phyloP scores from a whole-genome alignment of 2,329 filamentous ascomycete genomes.

The Aspergillus fischeri region DNA sequence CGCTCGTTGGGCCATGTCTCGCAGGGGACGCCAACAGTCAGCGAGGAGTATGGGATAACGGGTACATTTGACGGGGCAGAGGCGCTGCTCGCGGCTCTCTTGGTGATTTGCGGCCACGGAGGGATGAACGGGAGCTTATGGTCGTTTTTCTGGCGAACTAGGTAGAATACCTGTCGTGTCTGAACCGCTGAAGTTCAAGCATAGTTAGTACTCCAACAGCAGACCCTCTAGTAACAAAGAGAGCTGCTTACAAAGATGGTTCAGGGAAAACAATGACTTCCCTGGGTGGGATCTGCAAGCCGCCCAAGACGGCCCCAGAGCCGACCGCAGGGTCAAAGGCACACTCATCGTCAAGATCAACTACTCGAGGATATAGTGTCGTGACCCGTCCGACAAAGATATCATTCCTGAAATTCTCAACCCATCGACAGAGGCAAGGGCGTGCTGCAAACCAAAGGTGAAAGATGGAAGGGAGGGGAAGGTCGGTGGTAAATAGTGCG shows the following conservation, averaged over 20 bases:
- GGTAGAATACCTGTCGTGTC: slow-evolving; percentile 9
- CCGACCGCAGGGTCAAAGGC: slow-evolving; percentile 22
- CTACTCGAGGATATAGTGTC: neutral
- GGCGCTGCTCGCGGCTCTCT: slow-evolving; percentile 20
- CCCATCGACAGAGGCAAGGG: neutral
- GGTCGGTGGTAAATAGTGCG: neutral
- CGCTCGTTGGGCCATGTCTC: slow-evolving; percentile 77
- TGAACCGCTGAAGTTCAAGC: slow-evolving; percentile 12
- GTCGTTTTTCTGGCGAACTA: slow-evolving; percentile 7
- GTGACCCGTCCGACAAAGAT: neutral
- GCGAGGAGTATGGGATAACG: slow-evolving; percentile 59
- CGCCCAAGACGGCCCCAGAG: slow-evolving; percentile 23
- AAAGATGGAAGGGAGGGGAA: neutral
- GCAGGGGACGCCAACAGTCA: slow-evolving; percentile 73
- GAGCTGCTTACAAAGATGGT: slow-evolving; percentile 21
- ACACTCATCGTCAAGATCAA: slow-evolving; percentile 21
- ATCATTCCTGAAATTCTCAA: neutral
- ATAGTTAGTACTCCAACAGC: slow-evolving; percentile 2
- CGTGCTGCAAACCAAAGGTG: neutral
- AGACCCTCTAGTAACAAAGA: neutral
- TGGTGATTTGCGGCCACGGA: slow-evolving; percentile 13
- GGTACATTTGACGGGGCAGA: slow-evolving; percentile 20
- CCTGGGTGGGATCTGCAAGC: slow-evolving; percentile 18
- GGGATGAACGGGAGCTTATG: slow-evolving; percentile 2
- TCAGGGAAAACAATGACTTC: slow-evolving; percentile 15